A percentile compares a stretch with the other conserved stretches of the same genome.
phyloP scores from a whole-genome alignment of 768 basidiomycete genomes.

The Suillus subaureus region DNA sequence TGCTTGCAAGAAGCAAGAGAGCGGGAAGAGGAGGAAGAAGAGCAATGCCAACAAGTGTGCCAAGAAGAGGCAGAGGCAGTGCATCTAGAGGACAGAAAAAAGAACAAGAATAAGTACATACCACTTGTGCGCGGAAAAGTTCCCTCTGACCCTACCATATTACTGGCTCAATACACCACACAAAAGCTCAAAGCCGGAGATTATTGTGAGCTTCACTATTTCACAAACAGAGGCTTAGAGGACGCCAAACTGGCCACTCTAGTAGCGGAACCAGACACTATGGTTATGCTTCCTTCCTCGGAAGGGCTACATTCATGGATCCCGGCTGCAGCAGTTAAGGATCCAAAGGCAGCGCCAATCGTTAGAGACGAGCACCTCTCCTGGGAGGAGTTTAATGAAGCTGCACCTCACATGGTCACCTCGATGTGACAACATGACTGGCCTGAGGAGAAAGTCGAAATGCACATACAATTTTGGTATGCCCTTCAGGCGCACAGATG shows the following conservation, averaged over 20 bases:
- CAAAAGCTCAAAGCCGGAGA: background rate
- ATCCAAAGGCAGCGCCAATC: background rate
- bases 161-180: background rate
- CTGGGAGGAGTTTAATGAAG: constrained; percentile 17
- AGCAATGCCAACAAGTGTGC: no score
- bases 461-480: constrained; percentile 16
- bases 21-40: no score
- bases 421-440: constrained; percentile 9
- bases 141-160: background rate
- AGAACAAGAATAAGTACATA: no score
- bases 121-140: no score
- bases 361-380: constrained; percentile 10
- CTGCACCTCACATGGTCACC: background rate
- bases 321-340: constrained; percentile 6
- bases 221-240: constrained; percentile 15
- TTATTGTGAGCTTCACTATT: no score
- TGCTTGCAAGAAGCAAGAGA: no score
- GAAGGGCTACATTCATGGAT: constrained; percentile 9
- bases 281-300: background rate
- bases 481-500: constrained; percentile 9
- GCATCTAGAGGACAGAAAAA: no score
- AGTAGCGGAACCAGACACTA: constrained; percentile 8
- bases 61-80: no score
- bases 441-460: constrained; percentile 5
- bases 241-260: constrained; percentile 3